phyloP scores from a whole-genome alignment of 2,329 filamentous ascomycete genomes.

The Fusarium protoensiforme region DNA sequence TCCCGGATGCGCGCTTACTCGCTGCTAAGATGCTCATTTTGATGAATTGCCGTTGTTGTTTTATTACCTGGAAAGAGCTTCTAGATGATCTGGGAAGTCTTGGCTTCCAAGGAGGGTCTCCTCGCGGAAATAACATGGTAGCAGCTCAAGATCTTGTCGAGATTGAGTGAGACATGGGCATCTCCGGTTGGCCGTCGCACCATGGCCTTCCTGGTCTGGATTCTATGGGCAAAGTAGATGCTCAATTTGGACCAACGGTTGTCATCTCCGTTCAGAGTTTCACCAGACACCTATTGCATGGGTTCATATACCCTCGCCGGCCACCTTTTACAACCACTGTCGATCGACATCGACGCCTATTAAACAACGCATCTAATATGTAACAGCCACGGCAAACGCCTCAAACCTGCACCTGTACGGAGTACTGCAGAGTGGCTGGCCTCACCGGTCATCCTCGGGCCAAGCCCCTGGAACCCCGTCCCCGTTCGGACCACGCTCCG shows the following conservation, averaged over 20 bases:
- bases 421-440: neutral
- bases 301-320: neutral
- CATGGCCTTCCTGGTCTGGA: constrained; percentile 4
- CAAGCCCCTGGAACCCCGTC: constrained; percentile 48
- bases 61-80: neutral
- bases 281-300: neutral
- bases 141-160: constrained; percentile 8
- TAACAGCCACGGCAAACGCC: neutral
- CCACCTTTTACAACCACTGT: neutral
- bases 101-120: constrained; percentile 1
- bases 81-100: neutral
- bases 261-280: neutral
- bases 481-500: constrained; percentile 10
- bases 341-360: neutral
- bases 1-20: constrained; percentile 22
- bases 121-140: constrained; percentile 24
- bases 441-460: constrained; percentile 44
- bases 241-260: neutral
- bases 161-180: constrained; percentile 19
- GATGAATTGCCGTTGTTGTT: neutral
- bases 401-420: constrained; percentile 1
- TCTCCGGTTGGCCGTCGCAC: neutral
- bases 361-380: neutral
- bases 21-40: constrained; percentile 8
- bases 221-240: neutral